These are phyloP conservation scores for Komagataella ulmi DNA, from an alignment of 805 yeast genomes.

Conservation along the genomic window DNA sequence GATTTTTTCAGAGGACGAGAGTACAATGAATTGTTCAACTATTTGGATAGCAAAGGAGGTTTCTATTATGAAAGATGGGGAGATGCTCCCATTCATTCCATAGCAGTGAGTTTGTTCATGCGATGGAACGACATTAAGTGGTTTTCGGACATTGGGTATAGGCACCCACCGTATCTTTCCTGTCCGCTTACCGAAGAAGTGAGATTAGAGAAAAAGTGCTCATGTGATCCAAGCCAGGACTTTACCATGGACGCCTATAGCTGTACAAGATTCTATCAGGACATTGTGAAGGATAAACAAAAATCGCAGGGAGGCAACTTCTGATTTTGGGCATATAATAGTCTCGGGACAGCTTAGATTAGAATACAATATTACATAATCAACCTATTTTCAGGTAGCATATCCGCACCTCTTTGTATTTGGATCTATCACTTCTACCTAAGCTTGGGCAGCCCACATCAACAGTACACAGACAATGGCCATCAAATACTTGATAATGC, in stretches of 20 bases:
- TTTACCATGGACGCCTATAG: conserved; percentile 7
- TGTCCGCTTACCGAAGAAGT: conserved; percentile 14
- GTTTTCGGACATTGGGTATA: conserved; percentile 20
- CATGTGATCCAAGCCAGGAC: conserved; percentile 17
- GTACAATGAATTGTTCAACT: conserved; percentile 47
- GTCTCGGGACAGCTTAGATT: background rate
- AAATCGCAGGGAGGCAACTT: too few species aligned
- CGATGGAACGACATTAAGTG: conserved; percentile 14
- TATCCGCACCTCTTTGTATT: background rate
- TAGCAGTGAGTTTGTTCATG: conserved; percentile 24
- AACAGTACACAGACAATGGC: conserved; percentile 32
- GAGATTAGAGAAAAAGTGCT: conserved; percentile 11
- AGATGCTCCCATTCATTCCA: conserved; percentile 46
- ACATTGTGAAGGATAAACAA: conserved; percentile 1
- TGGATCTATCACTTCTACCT: background rate
- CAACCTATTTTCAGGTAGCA: background rate
- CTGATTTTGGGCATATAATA: background rate
- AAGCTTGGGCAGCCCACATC: conserved; percentile 7
- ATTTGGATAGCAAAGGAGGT: conserved; percentile 59
- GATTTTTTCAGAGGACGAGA: conserved; percentile 46
- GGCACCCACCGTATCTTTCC: conserved; percentile 19
- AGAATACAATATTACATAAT: background rate
- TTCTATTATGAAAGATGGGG: conserved; percentile 90
- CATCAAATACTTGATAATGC: conserved; percentile 63
- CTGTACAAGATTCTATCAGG: conserved; percentile 4